phyloP scores from a whole-genome alignment of 805 yeast species.

The Scheffersomyces lignosus region DNA sequence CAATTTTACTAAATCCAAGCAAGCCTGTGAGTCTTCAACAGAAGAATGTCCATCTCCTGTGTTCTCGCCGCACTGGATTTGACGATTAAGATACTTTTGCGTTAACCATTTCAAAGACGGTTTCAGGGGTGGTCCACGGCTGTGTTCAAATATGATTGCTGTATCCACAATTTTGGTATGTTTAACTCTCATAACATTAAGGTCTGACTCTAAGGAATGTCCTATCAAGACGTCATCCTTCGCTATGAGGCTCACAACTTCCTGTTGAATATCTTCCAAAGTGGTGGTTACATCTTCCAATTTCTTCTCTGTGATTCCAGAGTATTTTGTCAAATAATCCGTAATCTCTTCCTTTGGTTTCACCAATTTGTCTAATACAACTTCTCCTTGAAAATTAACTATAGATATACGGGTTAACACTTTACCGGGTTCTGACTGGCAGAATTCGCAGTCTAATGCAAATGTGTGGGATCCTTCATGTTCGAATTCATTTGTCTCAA shows the following conservation, averaged over 20 bases:
- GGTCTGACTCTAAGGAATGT: constrained; percentile 85
- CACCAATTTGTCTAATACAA: constrained; percentile 71
- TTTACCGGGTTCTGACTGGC: constrained; percentile 58
- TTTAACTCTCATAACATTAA: constrained; percentile 64
- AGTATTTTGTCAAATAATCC: constrained; percentile 79
- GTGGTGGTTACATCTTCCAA: constrained; percentile 64
- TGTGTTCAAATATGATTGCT: constrained; percentile 70
- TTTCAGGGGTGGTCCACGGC: constrained; percentile 78
- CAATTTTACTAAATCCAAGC: constrained; percentile 71
- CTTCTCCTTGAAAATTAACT: constrained; percentile 59
- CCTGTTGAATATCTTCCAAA: constrained; percentile 63
- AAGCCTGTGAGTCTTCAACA: constrained; percentile 78
- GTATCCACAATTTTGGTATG: constrained; percentile 85
- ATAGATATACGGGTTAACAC: constrained; percentile 79
- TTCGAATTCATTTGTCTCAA: constrained; percentile 51
- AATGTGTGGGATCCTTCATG: constrained; percentile 64
- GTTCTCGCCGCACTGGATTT: constrained; percentile 64
- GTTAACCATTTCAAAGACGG: constrained; percentile 79
- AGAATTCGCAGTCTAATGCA: constrained; percentile 95
- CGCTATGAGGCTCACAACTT: constrained; percentile 48
- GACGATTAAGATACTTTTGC: constrained; percentile 48
- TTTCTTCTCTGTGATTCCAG: constrained; percentile 81
- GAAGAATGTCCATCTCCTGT: constrained; percentile 75
- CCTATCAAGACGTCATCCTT: constrained; percentile 73
- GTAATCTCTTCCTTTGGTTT: constrained; percentile 72